A percentile compares a stretch with the other conserved stretches of the same genome.
phyloP scores from a whole-genome alignment of 345 rosid species.

The Viola odorata region DNA sequence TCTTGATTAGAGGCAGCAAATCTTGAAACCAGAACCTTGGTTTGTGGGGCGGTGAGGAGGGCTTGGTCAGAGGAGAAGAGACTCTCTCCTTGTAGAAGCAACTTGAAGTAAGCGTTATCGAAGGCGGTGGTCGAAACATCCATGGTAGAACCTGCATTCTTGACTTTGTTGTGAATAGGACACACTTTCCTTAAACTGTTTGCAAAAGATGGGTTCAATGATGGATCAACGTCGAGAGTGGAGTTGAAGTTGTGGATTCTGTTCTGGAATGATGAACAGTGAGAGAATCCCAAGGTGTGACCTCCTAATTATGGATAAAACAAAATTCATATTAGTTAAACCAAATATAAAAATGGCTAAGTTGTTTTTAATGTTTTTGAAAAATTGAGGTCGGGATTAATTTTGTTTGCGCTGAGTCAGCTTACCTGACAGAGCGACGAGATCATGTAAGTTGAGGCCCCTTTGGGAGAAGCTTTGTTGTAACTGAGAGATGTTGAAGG shows the following conservation, averaged over 20 bases:
- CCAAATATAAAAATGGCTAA: neutral
- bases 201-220: constrained; percentile 59
- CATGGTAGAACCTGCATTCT: constrained; percentile 55
- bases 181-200: constrained; percentile 43
- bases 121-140: constrained; percentile 40
- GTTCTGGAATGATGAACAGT: constrained; percentile 79
- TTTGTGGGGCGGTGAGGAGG: constrained; percentile 41
- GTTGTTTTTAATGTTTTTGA: neutral
- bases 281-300: constrained; percentile 84
- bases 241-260: constrained; percentile 74
- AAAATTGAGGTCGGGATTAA: neutral
- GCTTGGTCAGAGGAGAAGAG: constrained; percentile 81
- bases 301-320: constrained; percentile 40
- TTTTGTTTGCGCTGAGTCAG: neutral
- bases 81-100: constrained; percentile 60
- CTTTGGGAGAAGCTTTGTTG: constrained; percentile 72
- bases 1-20: constrained; percentile 43
- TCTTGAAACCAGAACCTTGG: constrained; percentile 47
- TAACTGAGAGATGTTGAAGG: constrained; percentile 64
- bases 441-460: constrained; percentile 63
- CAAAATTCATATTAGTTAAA: no score
- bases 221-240: constrained; percentile 50
- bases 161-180: constrained; percentile 53
- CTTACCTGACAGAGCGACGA: constrained; percentile 75
- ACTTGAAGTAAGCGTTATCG: constrained; percentile 66